Conservation (phyloP, 164 flowering plant species). For the Umbellularia californica region DNA sequence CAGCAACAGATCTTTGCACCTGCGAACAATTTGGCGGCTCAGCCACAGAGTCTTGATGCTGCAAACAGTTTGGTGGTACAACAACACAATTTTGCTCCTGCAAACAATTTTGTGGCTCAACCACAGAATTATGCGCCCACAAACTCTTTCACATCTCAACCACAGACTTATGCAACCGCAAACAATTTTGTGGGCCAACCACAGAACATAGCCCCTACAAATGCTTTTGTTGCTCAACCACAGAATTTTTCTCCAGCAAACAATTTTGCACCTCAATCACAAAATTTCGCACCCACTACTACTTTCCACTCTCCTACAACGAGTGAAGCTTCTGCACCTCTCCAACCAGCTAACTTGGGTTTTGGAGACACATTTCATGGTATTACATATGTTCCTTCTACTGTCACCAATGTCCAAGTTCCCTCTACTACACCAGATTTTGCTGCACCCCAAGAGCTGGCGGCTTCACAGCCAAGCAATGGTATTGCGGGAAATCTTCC, state of each 20-base stretch:
- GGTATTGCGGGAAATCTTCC: slow-evolving; percentile 18
- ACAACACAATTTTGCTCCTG: slow-evolving; percentile 22
- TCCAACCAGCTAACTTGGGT: slow-evolving; percentile 32
- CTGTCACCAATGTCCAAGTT: slow-evolving; percentile 13
- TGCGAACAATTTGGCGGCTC: not conserved
- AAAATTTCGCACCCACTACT: slow-evolving; percentile 14
- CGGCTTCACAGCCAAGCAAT: slow-evolving; percentile 37
- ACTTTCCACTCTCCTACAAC: slow-evolving; percentile 30
- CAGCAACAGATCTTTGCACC: not conserved
- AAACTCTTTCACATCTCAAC: slow-evolving; percentile 22
- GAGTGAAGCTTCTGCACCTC: slow-evolving; percentile 25
- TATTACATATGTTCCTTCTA: slow-evolving; percentile 30
- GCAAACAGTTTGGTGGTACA: not conserved
- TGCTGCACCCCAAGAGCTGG: slow-evolving; percentile 31
- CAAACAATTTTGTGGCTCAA: slow-evolving; percentile 27
- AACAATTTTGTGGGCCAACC: not conserved
- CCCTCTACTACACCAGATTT: slow-evolving; percentile 38
- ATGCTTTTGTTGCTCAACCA: not conserved
- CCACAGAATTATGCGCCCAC: slow-evolving; percentile 29
- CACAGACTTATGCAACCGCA: not conserved
- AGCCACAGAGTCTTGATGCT: not conserved
- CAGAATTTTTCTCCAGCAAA: not conserved
- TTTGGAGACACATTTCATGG: slow-evolving; percentile 50
- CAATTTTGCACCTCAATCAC: not conserved
- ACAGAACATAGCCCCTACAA: not conserved